A percentile compares a stretch with the other conserved stretches of the same genome.
phyloP scores from a whole-genome alignment of 192 early-diverging fungal species.

The Dispira simplex region DNA sequence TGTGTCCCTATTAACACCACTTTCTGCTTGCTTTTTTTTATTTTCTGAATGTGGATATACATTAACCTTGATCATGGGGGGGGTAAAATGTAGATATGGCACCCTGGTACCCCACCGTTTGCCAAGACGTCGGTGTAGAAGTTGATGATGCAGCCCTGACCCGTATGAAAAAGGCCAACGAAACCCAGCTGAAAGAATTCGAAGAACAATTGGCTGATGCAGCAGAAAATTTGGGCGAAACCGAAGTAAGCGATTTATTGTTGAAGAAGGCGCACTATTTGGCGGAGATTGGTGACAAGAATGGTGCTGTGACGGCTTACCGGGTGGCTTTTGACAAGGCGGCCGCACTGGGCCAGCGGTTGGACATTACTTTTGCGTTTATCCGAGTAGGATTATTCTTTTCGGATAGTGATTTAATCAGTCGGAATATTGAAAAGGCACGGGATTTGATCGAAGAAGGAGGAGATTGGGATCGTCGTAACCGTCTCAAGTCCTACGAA shows the following conservation, averaged over 20 bases:
- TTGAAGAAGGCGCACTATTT: slow-evolving; percentile 82
- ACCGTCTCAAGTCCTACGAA: slow-evolving; percentile 93
- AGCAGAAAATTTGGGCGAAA: slow-evolving; percentile 84
- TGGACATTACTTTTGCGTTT: slow-evolving; percentile 85
- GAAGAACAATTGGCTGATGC: slow-evolving; percentile 82
- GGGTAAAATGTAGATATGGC: slow-evolving; percentile 52
- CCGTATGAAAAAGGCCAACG: slow-evolving; percentile 50
- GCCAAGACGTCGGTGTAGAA: slow-evolving; percentile 43
- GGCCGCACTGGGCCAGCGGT: slow-evolving; percentile 78
- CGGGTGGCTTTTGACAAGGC: slow-evolving; percentile 72
- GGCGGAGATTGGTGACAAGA: slow-evolving; percentile 91
- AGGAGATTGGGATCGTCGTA: slow-evolving; percentile 99
- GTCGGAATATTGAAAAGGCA: slow-evolving; percentile 65
- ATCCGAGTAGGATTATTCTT: slow-evolving; percentile 93
- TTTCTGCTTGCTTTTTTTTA: not conserved
- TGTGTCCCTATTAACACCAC: not conserved
- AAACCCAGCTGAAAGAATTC: slow-evolving; percentile 55
- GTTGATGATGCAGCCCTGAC: slow-evolving; percentile 33
- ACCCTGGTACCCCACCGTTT: slow-evolving; percentile 54
- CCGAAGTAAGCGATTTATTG: slow-evolving; percentile 74
- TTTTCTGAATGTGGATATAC: not conserved
- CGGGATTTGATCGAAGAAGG: slow-evolving; percentile 89
- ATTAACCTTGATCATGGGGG: not conserved
- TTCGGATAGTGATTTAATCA: slow-evolving; percentile 62
- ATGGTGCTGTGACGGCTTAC: slow-evolving; percentile 75